phyloP scores from a whole-genome alignment of 2,329 filamentous ascomycete genomes.

The Cladophialophora psammophila region DNA sequence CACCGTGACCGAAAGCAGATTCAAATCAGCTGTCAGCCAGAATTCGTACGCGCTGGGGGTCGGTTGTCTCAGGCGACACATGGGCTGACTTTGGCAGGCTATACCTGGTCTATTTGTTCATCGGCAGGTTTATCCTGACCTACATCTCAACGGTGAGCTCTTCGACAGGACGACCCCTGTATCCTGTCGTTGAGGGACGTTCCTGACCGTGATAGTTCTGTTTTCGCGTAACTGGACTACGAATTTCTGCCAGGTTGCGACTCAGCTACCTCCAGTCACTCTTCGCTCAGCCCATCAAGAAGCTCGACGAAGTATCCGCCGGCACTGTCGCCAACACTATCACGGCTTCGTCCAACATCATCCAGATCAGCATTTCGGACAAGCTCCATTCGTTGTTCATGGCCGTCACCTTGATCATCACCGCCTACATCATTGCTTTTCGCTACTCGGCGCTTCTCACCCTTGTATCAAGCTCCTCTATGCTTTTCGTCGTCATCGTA shows the following conservation, averaged over 20 bases:
- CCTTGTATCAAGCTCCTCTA: slow-evolving; percentile 56
- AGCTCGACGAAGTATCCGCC: slow-evolving; percentile 58
- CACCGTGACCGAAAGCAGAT: slow-evolving; percentile 54
- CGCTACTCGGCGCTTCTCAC: slow-evolving; percentile 61
- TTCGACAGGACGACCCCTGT: not conserved
- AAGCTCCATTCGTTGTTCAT: slow-evolving; percentile 56
- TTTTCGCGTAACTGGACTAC: slow-evolving; percentile 59
- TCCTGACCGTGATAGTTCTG: slow-evolving; percentile 47
- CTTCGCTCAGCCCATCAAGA: slow-evolving; percentile 59
- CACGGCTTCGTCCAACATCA: slow-evolving; percentile 60
- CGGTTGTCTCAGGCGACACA: not conserved
- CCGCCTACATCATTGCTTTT: slow-evolving; percentile 61
- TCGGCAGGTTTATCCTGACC: slow-evolving; percentile 61
- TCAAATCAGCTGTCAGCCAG: slow-evolving; percentile 59
- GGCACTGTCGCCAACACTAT: slow-evolving; percentile 61
- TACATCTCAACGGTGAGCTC: slow-evolving; percentile 62
- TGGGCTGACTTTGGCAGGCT: slow-evolving; percentile 44
- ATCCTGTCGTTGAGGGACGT: not conserved
- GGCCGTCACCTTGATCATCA: slow-evolving; percentile 50
- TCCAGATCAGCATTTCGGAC: slow-evolving; percentile 64
- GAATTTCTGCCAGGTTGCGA: slow-evolving; percentile 59
- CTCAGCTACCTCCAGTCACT: slow-evolving; percentile 59
- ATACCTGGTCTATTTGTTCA: slow-evolving; percentile 64
- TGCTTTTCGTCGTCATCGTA: slow-evolving; percentile 52
- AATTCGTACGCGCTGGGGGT: slow-evolving; percentile 44